phyloP scores from a whole-genome alignment of 768 basidiomycete genomes.

The Amanita brunnescens region DNA sequence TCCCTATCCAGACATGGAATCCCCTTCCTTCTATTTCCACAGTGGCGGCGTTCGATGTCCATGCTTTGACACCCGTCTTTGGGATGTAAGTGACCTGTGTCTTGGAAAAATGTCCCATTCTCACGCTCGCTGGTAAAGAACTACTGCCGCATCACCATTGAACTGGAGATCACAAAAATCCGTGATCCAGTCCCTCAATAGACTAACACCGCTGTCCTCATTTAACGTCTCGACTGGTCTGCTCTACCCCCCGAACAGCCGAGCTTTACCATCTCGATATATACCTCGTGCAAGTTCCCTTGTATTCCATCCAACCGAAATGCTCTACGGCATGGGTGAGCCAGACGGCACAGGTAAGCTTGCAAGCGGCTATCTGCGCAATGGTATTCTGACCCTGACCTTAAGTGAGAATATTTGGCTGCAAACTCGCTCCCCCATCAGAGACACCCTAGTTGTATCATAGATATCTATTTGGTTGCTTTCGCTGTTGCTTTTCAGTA shows the following conservation, averaged over 20 bases:
- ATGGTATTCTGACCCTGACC: background rate
- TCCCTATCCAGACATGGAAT: slow-evolving; percentile 53
- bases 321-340: slow-evolving; percentile 69
- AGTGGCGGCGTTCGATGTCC: slow-evolving; percentile 80
- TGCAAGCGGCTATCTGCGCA: background rate
- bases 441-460: slow-evolving; percentile 1
- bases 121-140: slow-evolving; percentile 24
- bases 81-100: slow-evolving; percentile 53
- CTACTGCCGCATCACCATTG: slow-evolving; percentile 50
- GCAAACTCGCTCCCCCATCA: slow-evolving; percentile 28
- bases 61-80: slow-evolving; percentile 75
- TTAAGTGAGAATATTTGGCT: slow-evolving; percentile 42
- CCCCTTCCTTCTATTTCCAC: slow-evolving; percentile 50
- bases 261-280: slow-evolving; percentile 45
- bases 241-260: slow-evolving; percentile 38
- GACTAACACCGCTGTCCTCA: slow-evolving; percentile 29
- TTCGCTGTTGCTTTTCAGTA: background rate
- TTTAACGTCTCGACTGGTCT: slow-evolving; percentile 49
- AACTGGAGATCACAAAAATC: slow-evolving; percentile 63
- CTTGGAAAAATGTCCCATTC: background rate
- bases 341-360: slow-evolving; percentile 52
- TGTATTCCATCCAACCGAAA: slow-evolving; percentile 79
- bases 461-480: slow-evolving; percentile 1
- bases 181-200: slow-evolving; percentile 48
- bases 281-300: slow-evolving; percentile 58